phyloP scores from a whole-genome alignment of 2,329 filamentous ascomycete genomes.

The Fusarium sp. region DNA sequence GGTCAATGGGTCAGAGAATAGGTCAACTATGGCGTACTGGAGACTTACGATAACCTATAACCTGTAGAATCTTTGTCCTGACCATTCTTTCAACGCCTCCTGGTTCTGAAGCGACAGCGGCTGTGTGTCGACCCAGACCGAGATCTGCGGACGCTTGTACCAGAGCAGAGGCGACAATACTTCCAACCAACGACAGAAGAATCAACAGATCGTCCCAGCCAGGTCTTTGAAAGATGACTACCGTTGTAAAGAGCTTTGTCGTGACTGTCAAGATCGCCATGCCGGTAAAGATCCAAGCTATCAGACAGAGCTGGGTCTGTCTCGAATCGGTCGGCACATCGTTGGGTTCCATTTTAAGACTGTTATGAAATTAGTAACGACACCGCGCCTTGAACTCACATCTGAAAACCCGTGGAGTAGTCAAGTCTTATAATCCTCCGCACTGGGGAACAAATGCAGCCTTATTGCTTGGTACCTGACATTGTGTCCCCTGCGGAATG shows the following conservation, averaged over 20 bases:
- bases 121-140: conserved; percentile 11
- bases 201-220: conserved; percentile 26
- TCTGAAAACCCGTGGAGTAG: not conserved
- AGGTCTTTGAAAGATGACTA: conserved; percentile 2
- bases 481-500: not conserved
- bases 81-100: not conserved
- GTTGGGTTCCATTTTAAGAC: not conserved
- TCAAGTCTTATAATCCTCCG: not conserved
- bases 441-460: not conserved
- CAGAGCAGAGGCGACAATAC: conserved; percentile 6
- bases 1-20: not conserved
- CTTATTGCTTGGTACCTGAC: not conserved
- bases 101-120: conserved; percentile 5
- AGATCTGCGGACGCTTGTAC: conserved; percentile 6
- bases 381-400: not conserved
- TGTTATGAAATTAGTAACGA: not conserved
- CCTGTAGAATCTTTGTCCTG: not conserved
- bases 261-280: conserved; percentile 5
- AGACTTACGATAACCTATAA: conserved; percentile 9
- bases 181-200: conserved; percentile 1
- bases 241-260: conserved; percentile 8
- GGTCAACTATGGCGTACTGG: accelerated
- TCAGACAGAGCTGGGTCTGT: not conserved
- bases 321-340: conserved; percentile 2
- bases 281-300: conserved; percentile 14